Base-by-base conservation (phyloP, 1,284 basidiomycete species). In the Heterobasidion occidentale region DNA sequence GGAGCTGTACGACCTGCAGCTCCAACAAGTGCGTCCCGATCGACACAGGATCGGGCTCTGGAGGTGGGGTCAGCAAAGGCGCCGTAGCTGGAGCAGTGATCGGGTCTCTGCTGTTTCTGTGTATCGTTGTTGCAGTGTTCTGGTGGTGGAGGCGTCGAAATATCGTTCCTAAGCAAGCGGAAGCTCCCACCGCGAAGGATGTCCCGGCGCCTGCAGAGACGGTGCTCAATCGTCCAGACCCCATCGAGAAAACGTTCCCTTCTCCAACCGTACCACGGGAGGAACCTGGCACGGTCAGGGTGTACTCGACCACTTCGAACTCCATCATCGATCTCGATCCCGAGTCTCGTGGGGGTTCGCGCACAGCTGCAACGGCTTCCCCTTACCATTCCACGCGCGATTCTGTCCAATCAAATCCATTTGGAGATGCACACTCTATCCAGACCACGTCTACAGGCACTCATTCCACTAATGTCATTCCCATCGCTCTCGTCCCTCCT, bases 391-490 rank as follows among this genome's bases (percentile, higher is more conserved):
- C 61, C 55, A 58, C 56, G 19, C 67, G 66, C 58, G 66, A 63
- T 14, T 75, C 75, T 36, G 62, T 69, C 42, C 67, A 69, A 35
- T 74, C 71, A 52, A 88, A 90, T 72, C 88, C 88, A n/a, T 91
- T 91, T 69, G 79, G 80, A 45, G 88, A 91, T 66, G 72, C 68
- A 36, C 80, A 86, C 56, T 90, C 88, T 19, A 90, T 91, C 58
- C 86, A 88, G 69, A 91, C 89, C 15, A 74, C 76, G 1, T 80
- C 79, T 15, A 83, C 84, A 19, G 78, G 80, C 54, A 86, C 87
- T 11, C 84, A 87, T 66, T 80, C 80, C 45, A 88, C 89, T 14
- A 91, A 92, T 64, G 89, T 90, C 61, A 92, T 92, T 56, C 89
- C 89, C 58, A 92, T 91, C 61, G 88, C 88, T 5, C 76, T 91